phyloP scores from a whole-genome alignment of 768 basidiomycete species.

The Russula foetens region DNA sequence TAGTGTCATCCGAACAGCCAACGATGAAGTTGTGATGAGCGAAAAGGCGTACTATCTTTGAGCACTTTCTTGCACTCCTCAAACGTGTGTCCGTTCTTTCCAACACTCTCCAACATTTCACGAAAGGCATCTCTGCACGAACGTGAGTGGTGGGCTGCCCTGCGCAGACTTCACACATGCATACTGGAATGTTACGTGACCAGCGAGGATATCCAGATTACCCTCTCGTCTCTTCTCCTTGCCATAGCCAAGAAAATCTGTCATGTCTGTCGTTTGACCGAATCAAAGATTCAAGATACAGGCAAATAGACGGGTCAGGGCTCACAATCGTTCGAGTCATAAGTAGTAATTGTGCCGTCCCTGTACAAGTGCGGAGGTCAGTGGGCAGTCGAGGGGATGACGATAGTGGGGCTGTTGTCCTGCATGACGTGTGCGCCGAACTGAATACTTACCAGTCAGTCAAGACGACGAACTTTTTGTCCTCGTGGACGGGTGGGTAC shows the following conservation, averaged over 20 bases:
- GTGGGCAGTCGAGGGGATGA: neutral
- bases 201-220: constrained; percentile 66
- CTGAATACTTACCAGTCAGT: constrained; percentile 72
- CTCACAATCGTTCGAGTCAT: constrained; percentile 89
- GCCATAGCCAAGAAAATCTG: constrained; percentile 87
- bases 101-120: constrained; percentile 77
- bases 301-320: neutral
- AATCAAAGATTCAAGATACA: neutral
- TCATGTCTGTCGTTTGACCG: constrained; percentile 49
- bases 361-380: constrained; percentile 30
- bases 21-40: neutral
- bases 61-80: constrained; percentile 79
- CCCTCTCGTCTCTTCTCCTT: constrained; percentile 59
- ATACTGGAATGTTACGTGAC: constrained; percentile 60
- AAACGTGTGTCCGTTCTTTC: constrained; percentile 65
- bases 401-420: neutral
- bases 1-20: neutral
- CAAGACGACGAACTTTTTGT: constrained; percentile 79
- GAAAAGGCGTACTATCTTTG: constrained; percentile 49
- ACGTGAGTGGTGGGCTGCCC: neutral
- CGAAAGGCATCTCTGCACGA: constrained; percentile 71
- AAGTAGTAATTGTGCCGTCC: constrained; percentile 91
- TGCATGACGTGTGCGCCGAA: neutral
- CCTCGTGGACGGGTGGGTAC: constrained; percentile 70
- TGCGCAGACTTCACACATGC: constrained; percentile 4